Evolutionary conservation across 208 protist genomes (phyloP), one percentile per base, ranked within the genome.

Genomic region (Leishmania martiniquensis): DNA sequence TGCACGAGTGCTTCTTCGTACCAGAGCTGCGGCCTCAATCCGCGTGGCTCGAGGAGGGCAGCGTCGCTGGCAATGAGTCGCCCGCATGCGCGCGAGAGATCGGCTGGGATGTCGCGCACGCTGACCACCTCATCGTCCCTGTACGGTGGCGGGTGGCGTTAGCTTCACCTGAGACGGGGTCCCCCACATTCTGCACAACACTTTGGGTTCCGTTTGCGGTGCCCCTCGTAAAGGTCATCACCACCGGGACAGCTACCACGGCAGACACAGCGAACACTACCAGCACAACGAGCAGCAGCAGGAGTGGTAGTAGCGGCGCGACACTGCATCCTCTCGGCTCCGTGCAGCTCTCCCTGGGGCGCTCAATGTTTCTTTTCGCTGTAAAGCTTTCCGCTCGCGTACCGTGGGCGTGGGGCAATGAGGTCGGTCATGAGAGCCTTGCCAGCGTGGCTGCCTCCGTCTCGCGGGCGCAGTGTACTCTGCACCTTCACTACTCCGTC

Each of bases 391-490:
- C 55, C 47, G 25, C 55, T 29, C 20, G 15, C 4, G 25, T 29
- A 15, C 39, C 57, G 37, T n/a, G 25, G 12, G 52, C 37, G 7
- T 25, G 42, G 29, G 20, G 42, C 15, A 47, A 44, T 17, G 20
- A 34, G 6, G 45, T 34, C 13, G 37, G 25, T 13, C 13, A 1
- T 4, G 72, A 75, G 20, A 45, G 32, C 47, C 70, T 74, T 6
- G 34, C 25, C 17, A 60, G 12, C 34, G 70, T 59, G 49, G 70
- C 70, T 2, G 29, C 45, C 49, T 57, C 80, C 2, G 37, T 84
- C 22, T 84, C 80, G 3, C 80, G 80, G 12, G 80, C 45, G 42
- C 80, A 84, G 62, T 84, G 80, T 51, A 47, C 69, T 2, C 17
- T 84, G 49, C 75, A 84, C 59, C 25, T 84, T 0, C 54, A 84